phyloP scores from a whole-genome alignment of 1,284 basidiomycete genomes.

The Leccinum subspadiceum region DNA sequence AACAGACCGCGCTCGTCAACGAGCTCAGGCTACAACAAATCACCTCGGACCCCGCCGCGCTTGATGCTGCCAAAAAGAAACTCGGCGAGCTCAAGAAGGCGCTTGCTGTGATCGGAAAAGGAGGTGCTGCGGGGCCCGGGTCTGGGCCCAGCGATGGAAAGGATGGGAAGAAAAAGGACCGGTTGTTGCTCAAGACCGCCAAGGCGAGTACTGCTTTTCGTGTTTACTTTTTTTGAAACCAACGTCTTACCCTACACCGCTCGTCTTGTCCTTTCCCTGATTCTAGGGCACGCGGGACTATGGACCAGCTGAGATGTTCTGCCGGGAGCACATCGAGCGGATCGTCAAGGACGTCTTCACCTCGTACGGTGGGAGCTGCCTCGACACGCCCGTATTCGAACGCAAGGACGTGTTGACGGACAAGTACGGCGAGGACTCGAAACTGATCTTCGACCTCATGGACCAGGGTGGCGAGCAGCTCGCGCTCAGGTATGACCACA shows the following conservation, averaged over 20 bases:
- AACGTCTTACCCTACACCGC: background rate
- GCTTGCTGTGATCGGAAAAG: slow-evolving; percentile 46
- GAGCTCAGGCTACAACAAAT: slow-evolving; percentile 53
- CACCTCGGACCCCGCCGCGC: slow-evolving; percentile 40
- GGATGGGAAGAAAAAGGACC: slow-evolving; percentile 58
- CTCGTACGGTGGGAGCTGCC: slow-evolving; percentile 71
- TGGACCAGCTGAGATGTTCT: slow-evolving; percentile 91
- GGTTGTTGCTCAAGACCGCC: slow-evolving; percentile 74
- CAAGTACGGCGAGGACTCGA: slow-evolving; percentile 97
- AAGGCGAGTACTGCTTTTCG: slow-evolving; percentile 51
- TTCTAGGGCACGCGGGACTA: slow-evolving; percentile 92
- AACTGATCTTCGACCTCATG: slow-evolving; percentile 96
- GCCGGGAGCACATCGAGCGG: slow-evolving; percentile 87
- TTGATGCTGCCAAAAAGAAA: slow-evolving; percentile 68
- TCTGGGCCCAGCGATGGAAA: slow-evolving; percentile 37
- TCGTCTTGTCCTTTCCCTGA: background rate
- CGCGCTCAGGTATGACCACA: slow-evolving; percentile 93
- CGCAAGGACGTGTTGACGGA: slow-evolving; percentile 88
- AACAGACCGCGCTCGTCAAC: slow-evolving; percentile 54
- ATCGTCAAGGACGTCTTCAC: slow-evolving; percentile 90
- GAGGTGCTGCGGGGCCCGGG: slow-evolving; percentile 11
- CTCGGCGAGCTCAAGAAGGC: slow-evolving; percentile 68
- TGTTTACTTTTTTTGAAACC: background rate
- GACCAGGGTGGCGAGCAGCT: slow-evolving; percentile 98
- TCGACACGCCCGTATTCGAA: no score